Base-by-base conservation (phyloP, 1,139 yeast genomes). In the Blastobotrys aristatus region DNA sequence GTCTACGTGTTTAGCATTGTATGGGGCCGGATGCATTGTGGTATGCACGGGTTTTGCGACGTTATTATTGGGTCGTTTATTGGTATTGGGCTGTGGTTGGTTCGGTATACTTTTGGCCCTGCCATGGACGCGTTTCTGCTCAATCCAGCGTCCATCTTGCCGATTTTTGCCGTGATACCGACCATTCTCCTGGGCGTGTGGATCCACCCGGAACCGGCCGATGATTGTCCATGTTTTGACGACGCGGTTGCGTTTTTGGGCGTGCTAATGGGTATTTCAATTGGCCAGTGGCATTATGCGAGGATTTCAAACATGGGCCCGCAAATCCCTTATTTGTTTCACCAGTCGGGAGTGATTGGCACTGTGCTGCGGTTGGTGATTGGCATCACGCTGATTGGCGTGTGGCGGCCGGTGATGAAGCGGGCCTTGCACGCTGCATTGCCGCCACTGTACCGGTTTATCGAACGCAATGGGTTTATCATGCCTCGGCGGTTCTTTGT, bases 41-140 rank as follows among this genome's bases (percentile, higher is more conserved):
- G 98, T 4, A 92, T 92, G 98, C 98, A 92, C 66, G 98, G 98
- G 2, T 78, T 86, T 53, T 68, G 86, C 29, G 98, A 92, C 63
- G 72, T 92, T 4, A 47, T 71, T 1, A 67, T 78, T 10, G 98
- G 98, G 2, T 68, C 80, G 0, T 0, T 75, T 0, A 71, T 88
- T 24, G 98, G 98, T 0, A 48, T 69, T 0, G 40, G 64, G 10
- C 55, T 67, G 8, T 68, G 66, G 60, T 53, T 51, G 50, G 33
- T 60, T 18, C 53, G 67, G 5, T 50, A 46, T 30, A 29, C 53
- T 21, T 56, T 44, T 36, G 58, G 61, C 4, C 52, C 41, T 16
- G 43, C 47, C 30, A 53, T 61, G 54, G 57, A 54, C 32, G 39
- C 53, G 35, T 40, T 53, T 27, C 49, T 62, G 43, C 48, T 62